Base-by-base conservation (phyloP, 2,329 filamentous ascomycete species). In the Neoarthrinium moseri region DNA sequence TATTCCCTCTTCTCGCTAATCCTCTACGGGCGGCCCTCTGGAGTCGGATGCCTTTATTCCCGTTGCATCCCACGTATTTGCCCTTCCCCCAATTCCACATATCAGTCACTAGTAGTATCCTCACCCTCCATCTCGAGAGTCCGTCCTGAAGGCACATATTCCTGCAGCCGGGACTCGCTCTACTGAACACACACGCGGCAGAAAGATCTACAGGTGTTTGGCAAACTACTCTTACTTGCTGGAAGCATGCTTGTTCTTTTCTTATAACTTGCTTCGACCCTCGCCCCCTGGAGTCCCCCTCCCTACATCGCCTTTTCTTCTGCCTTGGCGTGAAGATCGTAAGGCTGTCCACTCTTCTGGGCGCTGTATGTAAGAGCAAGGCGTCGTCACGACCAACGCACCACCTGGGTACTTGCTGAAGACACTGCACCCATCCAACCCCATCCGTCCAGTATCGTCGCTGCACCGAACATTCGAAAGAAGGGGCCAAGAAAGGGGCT, bases 391-490 rank as follows among this genome's bases (percentile, higher is more conserved):
- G n/a, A n/a, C n/a, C n/a, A n/a, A n/a, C n/a, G n/a, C n/a, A n/a
- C n/a, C n/a, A n/a, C n/a, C n/a, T n/a, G n/a, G n/a, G n/a, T n/a
- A n/a, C 26, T 29, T 29, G n/a, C 8, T 29, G 8, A 29, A 29
- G 26, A 29, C 39, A 34, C 20, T 41, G 18, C 36, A 24, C 20
- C 10, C 32, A 44, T 35, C 27, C n/a, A n/a, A 36, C 15, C 8
- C 20, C 20, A 43, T 18, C 41, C 18, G 15, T 35, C 34, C 22
- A 21, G 30, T 8, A 32, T 30, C 34, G 21, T 24, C 32, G 30
- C 43, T 45, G 43, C 43, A 45, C 26, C 43, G 43, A 45, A 45
- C 43, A 45, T 45, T 45, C 43, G 33, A 38, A n/a, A 37, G 43
- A 45, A 45, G 34, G 26, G 33, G 43, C 43, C 43, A 45, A 45